phyloP scores from a whole-genome alignment of 306 rosid species.

The Argentina anserina region DNA sequence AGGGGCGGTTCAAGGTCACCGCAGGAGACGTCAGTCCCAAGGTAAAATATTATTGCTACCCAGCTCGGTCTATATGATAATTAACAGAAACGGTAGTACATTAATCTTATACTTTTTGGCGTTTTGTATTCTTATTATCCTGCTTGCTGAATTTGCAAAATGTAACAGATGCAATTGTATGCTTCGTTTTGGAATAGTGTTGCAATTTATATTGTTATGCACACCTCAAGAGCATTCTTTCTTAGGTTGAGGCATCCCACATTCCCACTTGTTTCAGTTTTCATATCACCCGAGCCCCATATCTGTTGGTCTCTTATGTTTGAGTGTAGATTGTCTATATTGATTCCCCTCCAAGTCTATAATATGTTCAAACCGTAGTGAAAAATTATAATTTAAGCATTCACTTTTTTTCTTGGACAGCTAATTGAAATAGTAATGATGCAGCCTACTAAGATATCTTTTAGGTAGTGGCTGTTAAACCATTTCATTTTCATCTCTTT shows the following conservation, averaged over 20 bases:
- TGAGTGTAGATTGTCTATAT: neutral
- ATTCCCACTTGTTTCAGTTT: neutral
- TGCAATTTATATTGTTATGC: neutral
- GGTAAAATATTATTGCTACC: constrained; percentile 36
- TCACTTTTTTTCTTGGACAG: constrained; percentile 17
- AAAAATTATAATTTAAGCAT: neutral
- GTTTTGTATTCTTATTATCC: neutral
- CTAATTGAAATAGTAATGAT: constrained; percentile 23
- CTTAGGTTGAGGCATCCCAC: neutral
- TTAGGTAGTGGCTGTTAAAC: constrained; percentile 53
- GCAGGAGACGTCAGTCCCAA: constrained; percentile 75
- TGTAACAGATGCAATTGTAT: neutral
- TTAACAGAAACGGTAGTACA: neutral
- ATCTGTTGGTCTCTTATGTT: neutral
- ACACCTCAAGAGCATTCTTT: neutral
- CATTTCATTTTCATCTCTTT: constrained; percentile 40
- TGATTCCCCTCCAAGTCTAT: neutral
- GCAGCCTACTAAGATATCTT: constrained; percentile 49
- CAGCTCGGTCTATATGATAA: neutral
- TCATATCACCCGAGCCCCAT: neutral
- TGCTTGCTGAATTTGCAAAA: neutral
- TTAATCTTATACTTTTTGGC: neutral
- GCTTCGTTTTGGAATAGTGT: neutral
- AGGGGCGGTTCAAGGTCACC: constrained; percentile 93
- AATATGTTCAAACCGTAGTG: neutral